Percentiles rank a stretch among this genome's conserved stretches.
Conservation (phyloP, 305 asterid species). For the Solanum hybrid region DNA sequence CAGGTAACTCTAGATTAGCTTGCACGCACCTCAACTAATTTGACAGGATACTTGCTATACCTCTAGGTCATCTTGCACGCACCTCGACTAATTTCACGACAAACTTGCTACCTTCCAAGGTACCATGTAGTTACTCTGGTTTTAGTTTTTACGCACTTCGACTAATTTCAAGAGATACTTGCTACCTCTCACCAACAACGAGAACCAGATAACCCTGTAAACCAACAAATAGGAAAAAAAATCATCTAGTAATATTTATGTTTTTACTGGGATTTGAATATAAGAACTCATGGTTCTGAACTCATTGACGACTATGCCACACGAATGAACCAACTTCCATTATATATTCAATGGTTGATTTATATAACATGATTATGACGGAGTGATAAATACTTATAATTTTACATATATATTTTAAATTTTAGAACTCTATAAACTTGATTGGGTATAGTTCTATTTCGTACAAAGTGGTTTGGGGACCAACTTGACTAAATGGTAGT, state of each 20-base stretch:
- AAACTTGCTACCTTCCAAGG: not conserved
- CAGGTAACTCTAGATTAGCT: accelerated
- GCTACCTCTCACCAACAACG: not conserved
- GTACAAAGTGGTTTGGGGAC: not conserved
- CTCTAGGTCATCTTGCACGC: not conserved
- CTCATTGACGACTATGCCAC: not conserved
- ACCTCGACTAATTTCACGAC: not conserved
- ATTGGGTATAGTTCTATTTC: not conserved
- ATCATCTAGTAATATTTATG: not conserved
- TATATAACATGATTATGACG: not conserved
- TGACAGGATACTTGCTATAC: not conserved
- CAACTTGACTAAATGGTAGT: not conserved
- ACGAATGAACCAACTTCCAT: not conserved
- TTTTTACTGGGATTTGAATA: not conserved
- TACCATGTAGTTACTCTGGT: not conserved
- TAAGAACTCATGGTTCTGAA: not conserved
- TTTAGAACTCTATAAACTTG: not conserved
- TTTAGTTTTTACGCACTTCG: accelerated
- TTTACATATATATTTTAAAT: not conserved
- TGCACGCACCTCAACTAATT: not conserved
- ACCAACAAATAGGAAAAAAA: not conserved
- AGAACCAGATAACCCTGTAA: accelerated
- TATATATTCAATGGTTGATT: not conserved
- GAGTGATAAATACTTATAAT: not conserved
- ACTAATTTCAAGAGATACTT: not conserved